Evolutionary conservation across 2,329 filamentous ascomycete genomes (phyloP).

Genomic region (Botrytis deweyae): DNA sequence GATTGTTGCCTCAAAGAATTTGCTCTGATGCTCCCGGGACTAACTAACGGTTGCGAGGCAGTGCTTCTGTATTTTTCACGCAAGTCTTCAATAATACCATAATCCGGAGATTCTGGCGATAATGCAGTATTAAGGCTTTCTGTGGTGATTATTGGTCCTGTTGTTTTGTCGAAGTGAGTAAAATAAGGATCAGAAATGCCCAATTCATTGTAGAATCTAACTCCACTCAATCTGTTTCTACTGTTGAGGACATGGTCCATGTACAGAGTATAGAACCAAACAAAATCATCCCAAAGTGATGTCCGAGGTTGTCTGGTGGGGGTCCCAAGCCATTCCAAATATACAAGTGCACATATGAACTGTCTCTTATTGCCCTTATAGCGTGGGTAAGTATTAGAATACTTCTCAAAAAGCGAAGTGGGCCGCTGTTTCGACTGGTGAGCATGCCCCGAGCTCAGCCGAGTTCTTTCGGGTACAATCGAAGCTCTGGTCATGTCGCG

Average conservation of each 20-base stretch:
- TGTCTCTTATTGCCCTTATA: slow-evolving; percentile 43
- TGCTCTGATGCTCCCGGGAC: not conserved
- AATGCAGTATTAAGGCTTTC: slow-evolving; percentile 9
- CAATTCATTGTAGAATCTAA: slow-evolving; percentile 11
- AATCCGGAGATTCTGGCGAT: not conserved
- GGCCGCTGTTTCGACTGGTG: not conserved
- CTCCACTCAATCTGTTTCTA: not conserved
- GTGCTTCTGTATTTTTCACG: not conserved
- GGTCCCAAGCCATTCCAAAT: slow-evolving; percentile 43
- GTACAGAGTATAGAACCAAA: slow-evolving; percentile 47
- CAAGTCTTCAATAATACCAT: not conserved
- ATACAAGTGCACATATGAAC: slow-evolving; percentile 49
- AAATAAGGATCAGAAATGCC: slow-evolving; percentile 5
- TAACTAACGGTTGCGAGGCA: not conserved
- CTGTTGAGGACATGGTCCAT: not conserved
- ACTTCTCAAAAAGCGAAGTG: slow-evolving; percentile 40
- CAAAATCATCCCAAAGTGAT: slow-evolving; percentile 54
- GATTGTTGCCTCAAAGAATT: not conserved
- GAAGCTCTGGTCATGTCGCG: not conserved
- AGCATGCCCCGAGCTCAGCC: not conserved
- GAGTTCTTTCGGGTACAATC: not conserved
- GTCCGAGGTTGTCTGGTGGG: slow-evolving; percentile 41
- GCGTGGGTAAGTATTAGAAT: slow-evolving; percentile 46
- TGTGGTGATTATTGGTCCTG: not conserved
- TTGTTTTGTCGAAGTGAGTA: not conserved